Evolutionary conservation across 2,329 filamentous ascomycete species (phyloP), one percentile per base, ranked within the genome.

Genomic region (Capronia americana): DNA sequence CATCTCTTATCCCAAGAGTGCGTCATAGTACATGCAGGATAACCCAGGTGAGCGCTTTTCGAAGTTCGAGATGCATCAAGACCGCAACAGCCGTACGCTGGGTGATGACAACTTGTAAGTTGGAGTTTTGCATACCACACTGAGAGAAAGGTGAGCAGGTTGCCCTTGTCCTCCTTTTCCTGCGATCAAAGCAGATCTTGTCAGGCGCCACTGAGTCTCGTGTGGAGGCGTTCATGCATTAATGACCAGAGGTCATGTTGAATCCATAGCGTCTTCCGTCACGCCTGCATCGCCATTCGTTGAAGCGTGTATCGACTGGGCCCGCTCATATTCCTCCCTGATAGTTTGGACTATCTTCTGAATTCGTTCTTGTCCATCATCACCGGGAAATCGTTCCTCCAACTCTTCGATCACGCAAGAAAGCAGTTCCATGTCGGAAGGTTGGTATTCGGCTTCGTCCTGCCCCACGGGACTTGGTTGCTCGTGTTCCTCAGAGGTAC

Each of bases 321-420:
- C 64, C 14, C 41, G 48, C 3, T 70, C 32, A 41, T 60, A 66
- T 58, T 66, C 65, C 20, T 54, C 58, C 11, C 57, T 53, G 55
- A 70, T 67, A 7, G 57, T 64, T 32, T 68, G 38, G 20, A 71
- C 44, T 26, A 73, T 69, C 44, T 67, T 67, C n/a, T 69, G 61
- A n/a, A 73, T 63, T 44, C 57, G 70, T 30, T 53, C 63, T 41
- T 71, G 66, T 11, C 71, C 68, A 20, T 72, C 62, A 3, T 73
- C 72, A 17, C 65, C 71, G 38, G 70, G 63, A 63, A 70, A 73
- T 56, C 72, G 64, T 30, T 73, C 72, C 14, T 70, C 69, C 7
- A 70, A 38, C 56, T 72, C 69, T 55, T 73, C 72, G 7, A 73
- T 64, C 41, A 71, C 66, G 17, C 69, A 54, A 26, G 68, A 62